These are phyloP conservation scores for Thyridium curvatum DNA, from an alignment of 2,329 filamentous ascomycete species.

Conservation along the genomic window DNA sequence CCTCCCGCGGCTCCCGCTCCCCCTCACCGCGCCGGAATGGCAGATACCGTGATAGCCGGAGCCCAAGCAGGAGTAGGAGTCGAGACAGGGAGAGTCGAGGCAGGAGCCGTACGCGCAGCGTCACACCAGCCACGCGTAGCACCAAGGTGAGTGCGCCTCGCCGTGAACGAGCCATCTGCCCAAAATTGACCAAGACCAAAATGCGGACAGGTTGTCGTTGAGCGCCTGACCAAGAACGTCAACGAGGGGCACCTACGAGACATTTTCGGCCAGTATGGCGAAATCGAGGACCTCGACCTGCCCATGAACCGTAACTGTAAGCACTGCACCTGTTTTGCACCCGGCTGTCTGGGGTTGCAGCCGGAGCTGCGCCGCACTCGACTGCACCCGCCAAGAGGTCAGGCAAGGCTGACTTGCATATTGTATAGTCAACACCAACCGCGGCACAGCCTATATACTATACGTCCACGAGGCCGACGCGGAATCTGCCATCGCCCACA, in stretches of 20 bases:
- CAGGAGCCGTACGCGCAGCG: constrained; percentile 27
- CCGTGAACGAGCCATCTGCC: constrained; percentile 1
- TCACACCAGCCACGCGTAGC: constrained; percentile 32
- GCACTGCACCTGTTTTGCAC: constrained; percentile 18
- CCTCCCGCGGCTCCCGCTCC: constrained; percentile 15
- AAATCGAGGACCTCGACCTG: constrained; percentile 80
- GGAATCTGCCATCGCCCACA: constrained; percentile 84
- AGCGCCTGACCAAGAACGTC: constrained; percentile 93
- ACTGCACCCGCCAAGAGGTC: no score
- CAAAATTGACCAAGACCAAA: constrained; percentile 11
- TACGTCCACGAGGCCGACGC: constrained; percentile 73
- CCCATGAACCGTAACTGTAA: constrained; percentile 82
- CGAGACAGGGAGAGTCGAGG: constrained; percentile 17
- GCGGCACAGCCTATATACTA: constrained; percentile 88
- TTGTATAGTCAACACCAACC: constrained; percentile 62
- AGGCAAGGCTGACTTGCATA: neutral
- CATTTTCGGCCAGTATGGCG: constrained; percentile 85
- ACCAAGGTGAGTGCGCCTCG: constrained; percentile 39
- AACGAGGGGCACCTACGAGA: constrained; percentile 82
- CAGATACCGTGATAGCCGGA: constrained; percentile 21
- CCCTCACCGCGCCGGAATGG: constrained; percentile 28
- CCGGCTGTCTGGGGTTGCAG: no score
- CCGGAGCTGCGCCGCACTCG: no score
- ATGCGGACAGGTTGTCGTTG: constrained; percentile 72
- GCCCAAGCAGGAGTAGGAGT: constrained; percentile 21